phyloP scores from a whole-genome alignment of 345 rosid genomes.

The Noccaea caerulescens region DNA sequence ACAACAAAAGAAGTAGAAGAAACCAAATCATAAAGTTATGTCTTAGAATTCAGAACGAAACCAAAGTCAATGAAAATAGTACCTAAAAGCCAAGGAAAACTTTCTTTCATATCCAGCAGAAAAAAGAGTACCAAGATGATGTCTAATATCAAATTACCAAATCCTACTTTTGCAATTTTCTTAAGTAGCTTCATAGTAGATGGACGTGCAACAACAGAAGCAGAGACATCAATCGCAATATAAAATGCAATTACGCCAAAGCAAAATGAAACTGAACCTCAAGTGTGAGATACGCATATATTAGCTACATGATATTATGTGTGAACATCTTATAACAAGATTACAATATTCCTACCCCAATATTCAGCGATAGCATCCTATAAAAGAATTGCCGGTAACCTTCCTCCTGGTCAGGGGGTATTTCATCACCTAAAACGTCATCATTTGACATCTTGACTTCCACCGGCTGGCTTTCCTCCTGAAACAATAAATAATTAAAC shows the following conservation, averaged over 20 bases:
- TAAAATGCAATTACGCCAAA: slow-evolving; percentile 16
- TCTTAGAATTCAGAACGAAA: slow-evolving; percentile 7
- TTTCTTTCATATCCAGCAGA: slow-evolving; percentile 19
- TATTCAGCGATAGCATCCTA: slow-evolving; percentile 64
- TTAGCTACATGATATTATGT: slow-evolving; percentile 17
- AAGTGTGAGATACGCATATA: slow-evolving; percentile 2
- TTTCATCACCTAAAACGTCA: slow-evolving; percentile 94
- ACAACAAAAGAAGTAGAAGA: slow-evolving; percentile 8
- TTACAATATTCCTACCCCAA: slow-evolving; percentile 54
- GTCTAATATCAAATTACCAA: slow-evolving; percentile 18
- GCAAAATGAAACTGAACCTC: slow-evolving; percentile 12
- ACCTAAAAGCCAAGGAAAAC: slow-evolving; percentile 16
- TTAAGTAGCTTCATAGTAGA: not conserved
- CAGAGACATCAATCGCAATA: slow-evolving; percentile 1
- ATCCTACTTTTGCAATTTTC: slow-evolving; percentile 27
- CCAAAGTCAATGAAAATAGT: not conserved
- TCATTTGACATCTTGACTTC: slow-evolving; percentile 80
- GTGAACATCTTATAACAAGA: slow-evolving; percentile 19
- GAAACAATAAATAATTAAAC: slow-evolving; percentile 35
- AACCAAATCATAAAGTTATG: slow-evolving; percentile 4
- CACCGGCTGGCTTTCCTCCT: slow-evolving; percentile 72
- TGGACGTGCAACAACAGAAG: slow-evolving; percentile 9
- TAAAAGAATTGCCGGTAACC: slow-evolving; percentile 66
- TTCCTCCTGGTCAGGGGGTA: slow-evolving; percentile 79
- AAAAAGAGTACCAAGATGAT: slow-evolving; percentile 5